Base-by-base conservation (phyloP, 345 rosid genomes). In the Eucalyptus leucophloia region DNA sequence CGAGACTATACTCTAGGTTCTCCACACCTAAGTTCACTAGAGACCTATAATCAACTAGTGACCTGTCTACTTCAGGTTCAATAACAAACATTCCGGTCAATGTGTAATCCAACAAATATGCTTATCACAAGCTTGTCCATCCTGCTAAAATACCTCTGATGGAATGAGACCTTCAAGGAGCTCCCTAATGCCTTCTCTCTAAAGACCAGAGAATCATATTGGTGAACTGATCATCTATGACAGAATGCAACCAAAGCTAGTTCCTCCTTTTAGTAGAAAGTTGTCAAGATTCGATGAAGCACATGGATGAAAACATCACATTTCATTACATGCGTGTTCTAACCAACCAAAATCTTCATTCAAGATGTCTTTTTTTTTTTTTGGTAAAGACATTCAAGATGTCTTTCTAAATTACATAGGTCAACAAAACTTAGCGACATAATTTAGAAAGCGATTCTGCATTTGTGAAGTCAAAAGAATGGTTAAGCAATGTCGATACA, bases 161-260 rank as follows among this genome's bases (percentile, higher is more conserved):
- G 98, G 98, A 80, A 95, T 95, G 19, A 95, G 93, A 86, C 97
- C 98, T 93, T 98, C 99, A 45, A 97, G 95, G 65, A 95, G 92
- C 90, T 98, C 98, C 24, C 93, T 92, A 15, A 98, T 91, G 67
- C 99, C 98, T 91, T 90, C 95, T 47, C 95, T 93, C 98, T 96
- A 30, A 34, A 49, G 51, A 85, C 49, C 5, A 44, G 93, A 86
- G 60, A 62, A 37, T 54, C 26, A 62, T 19, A 89, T 14, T 34
- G 89, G 14, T 30, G 54, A 89, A 44, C 88, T 51, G 37, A 87
- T 44, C 90, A 89, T 86, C 34, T 34, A 72, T 28, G 16, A 60
- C 3, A 60, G 65, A 45, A 87, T 90, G 86, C 44, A 16, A 60
- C 42, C 49, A 85, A 34, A 24, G 24, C n/a, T 14, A 42, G 34